Percentiles rank a stretch among this genome's conserved stretches.
Evolutionary conservation across 2,329 filamentous ascomycete species (phyloP).

Genomic region (Dactylellina drechsleri): DNA sequence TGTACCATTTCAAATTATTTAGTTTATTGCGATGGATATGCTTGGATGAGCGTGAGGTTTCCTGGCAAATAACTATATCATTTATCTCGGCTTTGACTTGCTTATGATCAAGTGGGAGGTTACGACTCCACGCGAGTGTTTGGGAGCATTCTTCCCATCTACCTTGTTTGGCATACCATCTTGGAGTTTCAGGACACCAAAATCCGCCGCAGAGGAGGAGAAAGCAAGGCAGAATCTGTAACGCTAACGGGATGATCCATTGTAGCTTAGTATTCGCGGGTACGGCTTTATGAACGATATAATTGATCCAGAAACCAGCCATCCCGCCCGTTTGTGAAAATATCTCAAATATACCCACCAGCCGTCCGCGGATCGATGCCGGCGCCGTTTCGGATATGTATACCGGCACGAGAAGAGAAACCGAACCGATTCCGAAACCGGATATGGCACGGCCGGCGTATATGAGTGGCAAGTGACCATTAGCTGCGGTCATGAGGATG

Average conservation of each 20-base stretch:
- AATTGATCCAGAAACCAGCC: slow-evolving; percentile 74
- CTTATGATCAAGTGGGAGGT: slow-evolving; percentile 61
- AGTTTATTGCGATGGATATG: no score
- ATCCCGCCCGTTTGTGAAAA: slow-evolving; percentile 73
- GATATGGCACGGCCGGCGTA: slow-evolving; percentile 72
- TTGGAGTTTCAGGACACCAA: slow-evolving; percentile 59
- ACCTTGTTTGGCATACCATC: slow-evolving; percentile 58
- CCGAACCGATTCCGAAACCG: slow-evolving; percentile 72
- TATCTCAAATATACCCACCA: slow-evolving; percentile 75
- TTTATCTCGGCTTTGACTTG: slow-evolving; percentile 61
- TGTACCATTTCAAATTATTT: slow-evolving; percentile 13
- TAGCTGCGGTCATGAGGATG: slow-evolving; percentile 55
- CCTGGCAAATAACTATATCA: slow-evolving; percentile 57
- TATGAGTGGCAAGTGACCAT: slow-evolving; percentile 64
- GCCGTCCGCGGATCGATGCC: slow-evolving; percentile 71
- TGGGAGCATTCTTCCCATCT: slow-evolving; percentile 55
- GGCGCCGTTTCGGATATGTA: slow-evolving; percentile 72
- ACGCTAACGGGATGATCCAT: slow-evolving; percentile 72
- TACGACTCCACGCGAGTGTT: slow-evolving; percentile 61
- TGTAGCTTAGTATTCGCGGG: slow-evolving; percentile 65
- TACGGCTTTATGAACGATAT: slow-evolving; percentile 63
- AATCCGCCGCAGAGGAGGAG: slow-evolving; percentile 58
- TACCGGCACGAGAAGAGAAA: slow-evolving; percentile 72
- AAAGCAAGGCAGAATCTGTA: slow-evolving; percentile 63
- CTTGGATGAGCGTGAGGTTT: no score